These are phyloP conservation scores for Xerocomellus amylosporus DNA, from an alignment of 768 basidiomycete genomes.

Conservation along the genomic window DNA sequence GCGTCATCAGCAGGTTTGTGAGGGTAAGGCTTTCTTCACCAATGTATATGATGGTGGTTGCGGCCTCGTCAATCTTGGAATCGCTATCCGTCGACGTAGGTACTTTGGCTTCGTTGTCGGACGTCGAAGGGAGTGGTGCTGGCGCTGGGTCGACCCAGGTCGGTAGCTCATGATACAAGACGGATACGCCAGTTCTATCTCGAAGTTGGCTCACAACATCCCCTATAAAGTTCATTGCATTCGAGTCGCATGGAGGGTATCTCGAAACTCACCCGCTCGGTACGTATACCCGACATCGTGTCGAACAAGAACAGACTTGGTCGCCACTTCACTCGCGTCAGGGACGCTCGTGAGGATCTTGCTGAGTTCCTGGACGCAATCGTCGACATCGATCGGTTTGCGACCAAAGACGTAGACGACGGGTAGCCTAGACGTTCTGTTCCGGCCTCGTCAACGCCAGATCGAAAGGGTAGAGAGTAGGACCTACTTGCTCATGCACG, in stretches of 20 bases:
- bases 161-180: conserved; percentile 40
- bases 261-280: conserved; percentile 46
- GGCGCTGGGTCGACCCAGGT: conserved; percentile 22
- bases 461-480: background rate
- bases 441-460: background rate
- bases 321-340: conserved; percentile 1
- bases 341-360: conserved; percentile 27
- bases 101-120: background rate
- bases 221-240: conserved; percentile 6
- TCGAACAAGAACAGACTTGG: conserved; percentile 50
- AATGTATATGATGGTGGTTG: conserved; percentile 50
- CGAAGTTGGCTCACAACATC: conserved; percentile 18
- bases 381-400: conserved; percentile 54
- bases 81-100: background rate
- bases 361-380: conserved; percentile 46
- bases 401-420: conserved; percentile 91
- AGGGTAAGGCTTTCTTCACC: conserved; percentile 79
- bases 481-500: conserved; percentile 88
- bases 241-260: background rate
- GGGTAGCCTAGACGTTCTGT: conserved; percentile 81
- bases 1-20: conserved; percentile 84
- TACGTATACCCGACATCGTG: conserved; percentile 81
- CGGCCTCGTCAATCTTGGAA: background rate
- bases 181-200: conserved; percentile 25
- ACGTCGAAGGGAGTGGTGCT: background rate